These are phyloP conservation scores for Fusarium sacchari DNA, from an alignment of 2,329 filamentous ascomycete genomes.

Conservation along the genomic window DNA sequence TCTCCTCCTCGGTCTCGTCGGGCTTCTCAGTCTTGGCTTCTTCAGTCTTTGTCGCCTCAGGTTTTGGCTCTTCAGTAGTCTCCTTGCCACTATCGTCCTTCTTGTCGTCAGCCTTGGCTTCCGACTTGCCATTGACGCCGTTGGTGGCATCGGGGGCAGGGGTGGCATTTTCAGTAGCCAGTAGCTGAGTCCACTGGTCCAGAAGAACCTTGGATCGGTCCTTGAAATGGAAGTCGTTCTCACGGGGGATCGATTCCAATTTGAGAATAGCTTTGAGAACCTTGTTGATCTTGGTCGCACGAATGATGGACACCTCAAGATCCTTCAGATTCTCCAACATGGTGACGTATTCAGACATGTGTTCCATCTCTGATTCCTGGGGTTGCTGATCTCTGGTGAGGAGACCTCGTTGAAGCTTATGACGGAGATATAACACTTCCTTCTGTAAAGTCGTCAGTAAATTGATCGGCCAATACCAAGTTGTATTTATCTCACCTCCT, in stretches of 20 bases:
- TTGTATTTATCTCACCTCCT: conserved; percentile 59
- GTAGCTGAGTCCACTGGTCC: conserved; percentile 87
- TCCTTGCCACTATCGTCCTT: conserved; percentile 53
- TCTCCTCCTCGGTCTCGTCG: conserved; percentile 37
- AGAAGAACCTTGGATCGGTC: conserved; percentile 80
- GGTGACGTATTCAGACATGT: conserved; percentile 79
- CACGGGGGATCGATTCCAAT: conserved; percentile 83
- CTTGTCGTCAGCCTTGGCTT: conserved; percentile 54
- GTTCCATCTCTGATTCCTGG: conserved; percentile 84
- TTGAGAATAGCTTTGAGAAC: conserved; percentile 95
- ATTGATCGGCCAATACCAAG: not conserved
- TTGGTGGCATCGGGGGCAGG: conserved; percentile 54
- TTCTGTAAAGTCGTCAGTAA: conserved; percentile 61
- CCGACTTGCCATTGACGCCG: conserved; percentile 59
- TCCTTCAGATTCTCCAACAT: conserved; percentile 84
- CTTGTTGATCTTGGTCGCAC: conserved; percentile 97
- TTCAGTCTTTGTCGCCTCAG: conserved; percentile 45
- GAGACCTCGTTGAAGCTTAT: conserved; percentile 95
- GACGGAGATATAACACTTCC: conserved; percentile 90
- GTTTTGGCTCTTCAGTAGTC: conserved; percentile 51
- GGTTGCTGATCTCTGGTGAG: conserved; percentile 84
- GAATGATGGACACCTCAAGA: conserved; percentile 89
- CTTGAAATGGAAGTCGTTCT: conserved; percentile 92
- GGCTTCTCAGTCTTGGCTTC: conserved; percentile 44
- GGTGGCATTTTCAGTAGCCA: conserved; percentile 68